Conservation (phyloP, 2,329 filamentous ascomycete species). For the Colletotrichum sp. region DNA sequence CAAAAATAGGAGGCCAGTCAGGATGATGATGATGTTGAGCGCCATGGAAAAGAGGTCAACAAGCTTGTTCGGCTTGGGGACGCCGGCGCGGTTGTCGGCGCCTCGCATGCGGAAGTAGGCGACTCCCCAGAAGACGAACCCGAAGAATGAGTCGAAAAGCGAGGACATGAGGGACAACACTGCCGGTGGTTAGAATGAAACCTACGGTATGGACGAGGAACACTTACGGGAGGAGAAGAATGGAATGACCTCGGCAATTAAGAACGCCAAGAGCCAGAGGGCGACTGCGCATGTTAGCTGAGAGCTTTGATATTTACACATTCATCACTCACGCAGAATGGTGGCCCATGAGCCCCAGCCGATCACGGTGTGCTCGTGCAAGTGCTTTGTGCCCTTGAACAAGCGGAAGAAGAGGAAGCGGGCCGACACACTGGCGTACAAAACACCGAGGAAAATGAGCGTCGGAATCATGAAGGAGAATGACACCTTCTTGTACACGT, state of each 20-base stretch:
- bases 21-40: slow-evolving; percentile 76
- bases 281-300: slow-evolving; percentile 40
- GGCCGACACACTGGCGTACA: slow-evolving; percentile 89
- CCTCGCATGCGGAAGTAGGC: slow-evolving; percentile 79
- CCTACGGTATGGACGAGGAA: too few relatives aligned
- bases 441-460: slow-evolving; percentile 86
- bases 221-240: slow-evolving; percentile 83
- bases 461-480: slow-evolving; percentile 98
- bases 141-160: slow-evolving; percentile 90
- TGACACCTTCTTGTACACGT: slow-evolving; percentile 83
- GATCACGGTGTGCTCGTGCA: slow-evolving; percentile 78
- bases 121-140: slow-evolving; percentile 93
- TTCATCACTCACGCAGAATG: slow-evolving; percentile 63
- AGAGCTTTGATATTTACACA: fast-evolving
- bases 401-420: slow-evolving; percentile 92
- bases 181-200: slow-evolving; percentile 24
- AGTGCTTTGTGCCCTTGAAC: slow-evolving; percentile 78
- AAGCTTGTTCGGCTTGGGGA: slow-evolving; percentile 56
- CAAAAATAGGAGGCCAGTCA: slow-evolving; percentile 81
- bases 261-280: slow-evolving; percentile 87
- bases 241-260: slow-evolving; percentile 91
- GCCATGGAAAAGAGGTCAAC: slow-evolving; percentile 59
- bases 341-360: slow-evolving; percentile 82
- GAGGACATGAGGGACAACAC: slow-evolving; percentile 80
- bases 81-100: slow-evolving; percentile 62